Percentiles rank a stretch among this genome's conserved stretches.
phyloP scores from a whole-genome alignment of 257 asterid genomes.

The Ocimum tenuiflorum region DNA sequence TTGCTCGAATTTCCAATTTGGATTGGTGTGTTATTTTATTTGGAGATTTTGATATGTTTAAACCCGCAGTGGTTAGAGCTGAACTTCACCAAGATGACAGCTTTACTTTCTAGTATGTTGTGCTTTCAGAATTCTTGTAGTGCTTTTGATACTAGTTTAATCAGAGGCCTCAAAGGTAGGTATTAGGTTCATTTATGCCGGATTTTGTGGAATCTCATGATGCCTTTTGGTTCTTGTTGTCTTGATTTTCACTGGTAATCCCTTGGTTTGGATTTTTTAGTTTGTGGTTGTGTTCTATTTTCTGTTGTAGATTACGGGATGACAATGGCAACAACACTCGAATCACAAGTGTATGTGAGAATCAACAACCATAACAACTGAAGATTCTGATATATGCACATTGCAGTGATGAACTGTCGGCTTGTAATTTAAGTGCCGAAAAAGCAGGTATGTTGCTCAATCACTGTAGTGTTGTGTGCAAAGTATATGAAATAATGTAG shows the following conservation, averaged over 20 bases:
- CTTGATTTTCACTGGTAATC: background rate
- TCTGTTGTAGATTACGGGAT: background rate
- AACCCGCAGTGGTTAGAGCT: no score
- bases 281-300: background rate
- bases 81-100: conserved; percentile 4
- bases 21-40: no score
- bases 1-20: no score
- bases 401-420: conserved; percentile 71
- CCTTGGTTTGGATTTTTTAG: background rate
- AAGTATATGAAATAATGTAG: no score
- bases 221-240: background rate
- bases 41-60: no score
- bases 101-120: background rate
- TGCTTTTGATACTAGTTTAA: background rate
- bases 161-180: background rate
- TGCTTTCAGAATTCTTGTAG: background rate
- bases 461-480: no score
- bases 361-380: conserved; percentile 32
- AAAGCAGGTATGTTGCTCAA: no score
- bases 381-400: conserved; percentile 72
- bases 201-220: background rate
- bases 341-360: conserved; percentile 22
- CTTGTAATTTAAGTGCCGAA: no score
- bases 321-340: conserved; percentile 33
- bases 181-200: background rate